These are phyloP conservation scores for Cornus suecica DNA, from an alignment of 148 eudicot genomes.

Conservation along the genomic window DNA sequence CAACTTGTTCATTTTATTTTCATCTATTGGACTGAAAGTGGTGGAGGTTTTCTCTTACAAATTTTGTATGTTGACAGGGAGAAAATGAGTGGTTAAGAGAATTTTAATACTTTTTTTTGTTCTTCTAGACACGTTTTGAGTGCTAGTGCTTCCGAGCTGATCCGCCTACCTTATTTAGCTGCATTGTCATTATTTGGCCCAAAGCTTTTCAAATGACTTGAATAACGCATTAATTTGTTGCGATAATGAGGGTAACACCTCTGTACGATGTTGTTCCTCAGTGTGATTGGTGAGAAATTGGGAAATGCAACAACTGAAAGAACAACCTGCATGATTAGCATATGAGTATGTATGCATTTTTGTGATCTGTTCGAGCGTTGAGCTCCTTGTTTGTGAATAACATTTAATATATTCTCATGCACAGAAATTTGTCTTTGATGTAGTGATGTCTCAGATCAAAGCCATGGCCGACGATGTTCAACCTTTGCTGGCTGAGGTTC, in stretches of 20 bases:
- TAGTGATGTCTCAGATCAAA: constrained; percentile 75
- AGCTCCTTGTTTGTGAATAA: not conserved
- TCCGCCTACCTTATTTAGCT: not conserved
- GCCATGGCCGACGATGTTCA: constrained; percentile 94
- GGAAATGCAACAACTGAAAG: not conserved
- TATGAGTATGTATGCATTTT: not conserved
- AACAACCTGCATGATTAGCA: not conserved
- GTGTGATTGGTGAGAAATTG: not conserved
- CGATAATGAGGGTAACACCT: not conserved
- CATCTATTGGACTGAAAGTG: not conserved
- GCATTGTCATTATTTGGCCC: not conserved
- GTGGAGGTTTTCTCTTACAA: not conserved
- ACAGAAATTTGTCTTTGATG: constrained; percentile 43
- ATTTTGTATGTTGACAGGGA: not conserved
- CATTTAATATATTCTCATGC: constrained; percentile 29
- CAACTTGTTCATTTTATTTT: not conserved
- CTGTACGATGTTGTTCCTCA: not conserved
- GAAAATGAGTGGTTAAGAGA: not conserved
- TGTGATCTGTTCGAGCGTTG: not conserved
- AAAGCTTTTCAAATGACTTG: too few species aligned
- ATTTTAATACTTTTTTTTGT: not conserved
- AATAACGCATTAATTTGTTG: not conserved
- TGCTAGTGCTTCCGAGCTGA: not conserved
- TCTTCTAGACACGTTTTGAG: not conserved
- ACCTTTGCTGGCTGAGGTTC: constrained; percentile 84